Conservation (phyloP, 2,329 filamentous ascomycete genomes). For the Truncatella angustata region DNA sequence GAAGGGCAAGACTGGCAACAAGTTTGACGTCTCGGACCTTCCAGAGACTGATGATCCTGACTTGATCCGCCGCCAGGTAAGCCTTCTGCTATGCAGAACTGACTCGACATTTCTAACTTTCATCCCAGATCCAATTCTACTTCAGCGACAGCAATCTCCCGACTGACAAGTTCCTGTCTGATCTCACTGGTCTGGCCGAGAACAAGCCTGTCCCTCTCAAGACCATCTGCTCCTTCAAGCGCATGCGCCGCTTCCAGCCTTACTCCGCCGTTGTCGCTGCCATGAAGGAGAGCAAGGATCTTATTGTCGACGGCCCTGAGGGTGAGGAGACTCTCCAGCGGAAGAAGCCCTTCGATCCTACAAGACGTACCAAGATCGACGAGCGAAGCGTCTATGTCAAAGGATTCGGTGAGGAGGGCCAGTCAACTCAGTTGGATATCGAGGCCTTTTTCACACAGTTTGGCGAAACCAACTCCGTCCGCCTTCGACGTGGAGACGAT, state of each 20-base stretch:
- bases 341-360: constrained; percentile 66
- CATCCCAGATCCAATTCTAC: constrained; percentile 46
- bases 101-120: not conserved
- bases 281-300: constrained; percentile 70
- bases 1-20: constrained; percentile 54
- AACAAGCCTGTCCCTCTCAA: constrained; percentile 81
- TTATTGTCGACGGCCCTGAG: constrained; percentile 73
- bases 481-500: constrained; percentile 73
- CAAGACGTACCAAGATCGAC: constrained; percentile 63
- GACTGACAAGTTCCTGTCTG: constrained; percentile 83
- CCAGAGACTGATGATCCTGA: constrained; percentile 73
- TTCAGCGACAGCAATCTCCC: constrained; percentile 61
- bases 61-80: constrained; percentile 80
- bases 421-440: constrained; percentile 86
- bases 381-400: constrained; percentile 84
- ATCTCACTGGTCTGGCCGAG: constrained; percentile 70
- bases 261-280: constrained; percentile 81
- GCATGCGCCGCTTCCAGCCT: constrained; percentile 93
- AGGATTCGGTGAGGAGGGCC: constrained; percentile 84
- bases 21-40: constrained; percentile 67
- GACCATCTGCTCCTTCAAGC: constrained; percentile 82
- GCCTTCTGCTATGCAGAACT: constrained; percentile 10
- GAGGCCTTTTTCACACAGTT: constrained; percentile 86
- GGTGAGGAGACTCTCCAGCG: constrained; percentile 72
- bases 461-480: constrained; percentile 77